Conservation (phyloP, 2,329 filamentous ascomycete genomes). For the Alternaria conjuncta region DNA sequence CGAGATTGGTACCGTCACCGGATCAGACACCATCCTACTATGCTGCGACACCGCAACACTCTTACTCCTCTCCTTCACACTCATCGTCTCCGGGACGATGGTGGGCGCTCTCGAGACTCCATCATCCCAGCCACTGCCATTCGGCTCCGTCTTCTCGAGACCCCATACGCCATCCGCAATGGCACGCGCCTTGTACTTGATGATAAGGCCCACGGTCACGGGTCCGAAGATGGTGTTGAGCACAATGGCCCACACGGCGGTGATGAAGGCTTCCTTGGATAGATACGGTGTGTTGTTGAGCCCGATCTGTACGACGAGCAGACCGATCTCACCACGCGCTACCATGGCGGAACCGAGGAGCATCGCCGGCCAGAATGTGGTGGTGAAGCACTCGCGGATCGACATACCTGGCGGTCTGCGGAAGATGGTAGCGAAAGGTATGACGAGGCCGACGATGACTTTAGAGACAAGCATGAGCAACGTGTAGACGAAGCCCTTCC, state of each 20-base stretch:
- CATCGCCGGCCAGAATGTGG: neutral
- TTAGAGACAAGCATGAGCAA: slow-evolving; percentile 32
- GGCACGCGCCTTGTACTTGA: slow-evolving; percentile 26
- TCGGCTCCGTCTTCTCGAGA: neutral
- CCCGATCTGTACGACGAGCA: neutral
- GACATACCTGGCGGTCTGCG: neutral
- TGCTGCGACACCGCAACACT: slow-evolving; percentile 29
- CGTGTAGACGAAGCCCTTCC: slow-evolving; percentile 33
- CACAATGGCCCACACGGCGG: slow-evolving; percentile 31
- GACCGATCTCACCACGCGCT: neutral
- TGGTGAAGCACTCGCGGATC: neutral
- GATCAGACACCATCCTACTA: slow-evolving; percentile 27
- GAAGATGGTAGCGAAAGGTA: neutral
- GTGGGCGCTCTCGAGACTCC: neutral
- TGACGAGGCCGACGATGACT: slow-evolving; percentile 12
- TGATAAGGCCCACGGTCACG: slow-evolving; percentile 24
- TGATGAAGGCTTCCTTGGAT: slow-evolving; percentile 28
- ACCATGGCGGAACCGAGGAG: neutral
- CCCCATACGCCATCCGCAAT: neutral
- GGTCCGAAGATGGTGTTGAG: slow-evolving; percentile 32
- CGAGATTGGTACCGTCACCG: neutral
- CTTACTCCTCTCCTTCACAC: neutral
- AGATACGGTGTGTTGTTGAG: slow-evolving; percentile 18
- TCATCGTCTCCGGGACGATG: neutral
- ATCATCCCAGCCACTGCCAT: neutral